Conservation (phyloP, 2,329 filamentous ascomycete genomes). For the Oidium heveae region DNA sequence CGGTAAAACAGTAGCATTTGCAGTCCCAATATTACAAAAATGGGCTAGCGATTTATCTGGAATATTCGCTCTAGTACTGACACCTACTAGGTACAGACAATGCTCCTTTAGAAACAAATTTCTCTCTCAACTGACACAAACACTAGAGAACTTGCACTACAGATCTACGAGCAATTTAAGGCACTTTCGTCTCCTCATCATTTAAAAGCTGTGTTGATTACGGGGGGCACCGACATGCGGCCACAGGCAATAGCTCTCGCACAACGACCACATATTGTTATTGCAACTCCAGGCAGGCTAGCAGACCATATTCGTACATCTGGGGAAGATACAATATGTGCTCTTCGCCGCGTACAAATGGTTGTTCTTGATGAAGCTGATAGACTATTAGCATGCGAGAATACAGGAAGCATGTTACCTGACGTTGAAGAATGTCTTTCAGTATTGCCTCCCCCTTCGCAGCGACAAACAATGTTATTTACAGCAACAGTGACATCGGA, state of each 20-base stretch:
- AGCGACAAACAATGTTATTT: constrained; percentile 85
- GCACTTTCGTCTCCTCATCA: constrained; percentile 74
- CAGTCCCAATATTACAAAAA: constrained; percentile 76
- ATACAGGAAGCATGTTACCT: constrained; percentile 69
- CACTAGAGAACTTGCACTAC: constrained; percentile 60
- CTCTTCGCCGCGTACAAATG: constrained; percentile 52
- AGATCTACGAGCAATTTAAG: constrained; percentile 90
- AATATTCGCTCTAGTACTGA: constrained; percentile 74
- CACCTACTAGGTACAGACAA: constrained; percentile 42
- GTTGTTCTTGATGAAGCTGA: constrained; percentile 94
- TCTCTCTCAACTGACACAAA: constrained; percentile 4
- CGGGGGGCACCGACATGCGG: constrained; percentile 80
- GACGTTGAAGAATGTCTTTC: constrained; percentile 77
- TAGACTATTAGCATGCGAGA: constrained; percentile 49
- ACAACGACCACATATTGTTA: constrained; percentile 67
- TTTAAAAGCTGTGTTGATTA: constrained; percentile 72
- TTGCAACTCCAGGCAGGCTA: constrained; percentile 77
- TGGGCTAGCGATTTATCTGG: constrained; percentile 84
- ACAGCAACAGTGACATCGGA: constrained; percentile 89
- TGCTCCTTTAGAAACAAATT: background rate
- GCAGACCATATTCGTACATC: constrained; percentile 86
- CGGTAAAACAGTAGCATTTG: constrained; percentile 91
- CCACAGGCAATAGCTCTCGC: constrained; percentile 66
- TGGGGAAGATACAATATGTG: constrained; percentile 70
- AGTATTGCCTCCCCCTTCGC: constrained; percentile 47